phyloP scores from a whole-genome alignment of 306 rosid genomes.

The Vigna angularis region DNA sequence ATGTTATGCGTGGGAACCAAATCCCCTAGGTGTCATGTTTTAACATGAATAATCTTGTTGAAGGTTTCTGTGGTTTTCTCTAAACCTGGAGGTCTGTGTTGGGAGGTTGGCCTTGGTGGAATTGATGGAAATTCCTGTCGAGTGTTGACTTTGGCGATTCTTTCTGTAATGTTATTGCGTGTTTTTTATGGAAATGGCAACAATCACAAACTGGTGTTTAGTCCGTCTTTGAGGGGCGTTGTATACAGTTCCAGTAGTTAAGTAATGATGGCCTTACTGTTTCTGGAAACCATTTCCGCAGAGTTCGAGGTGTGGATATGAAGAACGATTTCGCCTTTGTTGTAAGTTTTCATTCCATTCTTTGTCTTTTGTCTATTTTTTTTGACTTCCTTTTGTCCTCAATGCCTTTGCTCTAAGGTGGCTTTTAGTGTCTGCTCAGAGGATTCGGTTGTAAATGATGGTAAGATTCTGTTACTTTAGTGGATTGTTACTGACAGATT shows the following conservation, averaged over 20 bases:
- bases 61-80: conserved; percentile 86
- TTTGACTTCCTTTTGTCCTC: conserved; percentile 17
- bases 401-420: conserved; percentile 34
- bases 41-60: conserved; percentile 90
- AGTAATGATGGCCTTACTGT: conserved; percentile 94
- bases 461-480: conserved; percentile 37
- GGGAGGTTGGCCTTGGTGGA: conserved; percentile 89
- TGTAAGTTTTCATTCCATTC: conserved; percentile 56
- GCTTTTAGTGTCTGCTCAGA: conserved; percentile 20
- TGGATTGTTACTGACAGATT: conserved; percentile 45
- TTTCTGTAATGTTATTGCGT: conserved; percentile 88
- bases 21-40: conserved; percentile 62
- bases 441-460: conserved; percentile 34
- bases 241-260: conserved; percentile 78
- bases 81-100: conserved; percentile 82
- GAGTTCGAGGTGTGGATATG: conserved; percentile 95
- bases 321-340: conserved; percentile 88
- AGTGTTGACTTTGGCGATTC: conserved; percentile 84
- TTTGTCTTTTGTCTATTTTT: neutral
- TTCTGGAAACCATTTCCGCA: conserved; percentile 92
- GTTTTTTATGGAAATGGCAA: conserved; percentile 89
- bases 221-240: conserved; percentile 82
- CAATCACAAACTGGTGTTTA: conserved; percentile 91
- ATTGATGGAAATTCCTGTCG: conserved; percentile 83
- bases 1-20: conserved; percentile 62